Evolutionary conservation across 176 grass and related monocot species (phyloP).

Genomic region (Otatea glauca): DNA sequence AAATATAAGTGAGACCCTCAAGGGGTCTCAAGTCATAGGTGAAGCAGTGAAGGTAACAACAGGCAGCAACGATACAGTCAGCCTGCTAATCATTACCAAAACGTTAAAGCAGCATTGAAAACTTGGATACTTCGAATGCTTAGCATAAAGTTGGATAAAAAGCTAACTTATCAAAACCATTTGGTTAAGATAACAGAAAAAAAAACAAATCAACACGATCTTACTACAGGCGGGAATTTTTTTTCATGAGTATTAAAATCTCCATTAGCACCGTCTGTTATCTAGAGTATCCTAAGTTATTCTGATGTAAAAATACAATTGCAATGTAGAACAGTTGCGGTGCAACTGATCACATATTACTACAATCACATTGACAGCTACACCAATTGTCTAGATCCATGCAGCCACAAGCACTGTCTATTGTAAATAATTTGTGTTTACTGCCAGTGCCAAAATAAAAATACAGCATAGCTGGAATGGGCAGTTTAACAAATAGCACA

Average conservation of each 20-base stretch:
- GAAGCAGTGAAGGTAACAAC: background rate
- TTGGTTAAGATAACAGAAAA: background rate
- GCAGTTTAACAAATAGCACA: background rate
- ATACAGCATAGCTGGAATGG: background rate
- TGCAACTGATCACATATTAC: background rate
- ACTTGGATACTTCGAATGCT: background rate
- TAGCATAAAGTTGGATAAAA: background rate
- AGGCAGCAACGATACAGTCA: slow-evolving; percentile 6
- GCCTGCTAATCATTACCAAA: background rate
- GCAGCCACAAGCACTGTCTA: background rate
- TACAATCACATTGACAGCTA: background rate
- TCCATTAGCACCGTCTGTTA: background rate
- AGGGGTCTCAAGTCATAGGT: background rate
- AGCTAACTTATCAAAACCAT: background rate
- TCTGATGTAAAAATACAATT: background rate
- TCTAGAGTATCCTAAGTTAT: background rate
- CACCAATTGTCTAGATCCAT: background rate
- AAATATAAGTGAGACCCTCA: slow-evolving; percentile 21
- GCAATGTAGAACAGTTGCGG: background rate
- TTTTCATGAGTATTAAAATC: background rate
- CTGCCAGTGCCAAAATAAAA: background rate
- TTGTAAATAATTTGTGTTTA: background rate
- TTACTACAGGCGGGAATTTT: background rate
- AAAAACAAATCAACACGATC: background rate
- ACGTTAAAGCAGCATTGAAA: background rate